These are phyloP conservation scores for Mucor velutinosus DNA, from an alignment of 371 early-diverging fungal genomes.

Conservation along the genomic window DNA sequence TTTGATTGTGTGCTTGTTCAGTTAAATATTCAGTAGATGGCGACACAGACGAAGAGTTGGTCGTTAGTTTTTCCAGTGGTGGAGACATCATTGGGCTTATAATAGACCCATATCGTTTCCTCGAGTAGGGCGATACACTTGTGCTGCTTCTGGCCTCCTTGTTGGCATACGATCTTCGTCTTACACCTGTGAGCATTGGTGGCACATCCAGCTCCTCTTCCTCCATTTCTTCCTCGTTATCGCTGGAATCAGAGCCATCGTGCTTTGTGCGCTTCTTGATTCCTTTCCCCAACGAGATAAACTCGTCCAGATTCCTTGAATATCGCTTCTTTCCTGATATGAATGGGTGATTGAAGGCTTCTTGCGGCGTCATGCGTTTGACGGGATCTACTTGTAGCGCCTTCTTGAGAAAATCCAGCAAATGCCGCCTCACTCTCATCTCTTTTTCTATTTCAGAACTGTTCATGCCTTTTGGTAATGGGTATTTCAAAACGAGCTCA, in stretches of 20 bases:
- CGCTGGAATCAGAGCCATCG: not conserved
- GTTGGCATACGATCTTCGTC: constrained; percentile 15
- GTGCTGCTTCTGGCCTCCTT: constrained; percentile 4
- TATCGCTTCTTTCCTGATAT: constrained; percentile 59
- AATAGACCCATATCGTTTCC: constrained; percentile 6
- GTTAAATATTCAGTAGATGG: not conserved
- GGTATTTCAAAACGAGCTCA: constrained; percentile 84
- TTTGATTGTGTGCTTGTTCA: not conserved
- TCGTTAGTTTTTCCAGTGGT: constrained; percentile 5
- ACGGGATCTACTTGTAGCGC: constrained; percentile 84
- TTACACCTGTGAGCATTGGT: constrained; percentile 2
- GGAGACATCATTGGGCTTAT: constrained; percentile 17
- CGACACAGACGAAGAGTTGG: not conserved
- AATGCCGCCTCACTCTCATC: constrained; percentile 55
- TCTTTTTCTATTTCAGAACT: constrained; percentile 74
- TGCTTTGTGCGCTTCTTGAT: not conserved
- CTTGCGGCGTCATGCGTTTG: constrained; percentile 88
- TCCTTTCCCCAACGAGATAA: constrained; percentile 1
- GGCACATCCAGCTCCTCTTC: constrained; percentile 8
- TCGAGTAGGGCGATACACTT: constrained; percentile 8
- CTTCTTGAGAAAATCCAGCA: constrained; percentile 87
- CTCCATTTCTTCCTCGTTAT: not conserved
- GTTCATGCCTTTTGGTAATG: constrained; percentile 67
- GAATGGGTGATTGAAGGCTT: constrained; percentile 91
- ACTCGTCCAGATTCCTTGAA: not conserved